Evolutionary conservation across 2,329 filamentous ascomycete genomes (phyloP).

Genomic region (Zymoseptoria ardabiliae): DNA sequence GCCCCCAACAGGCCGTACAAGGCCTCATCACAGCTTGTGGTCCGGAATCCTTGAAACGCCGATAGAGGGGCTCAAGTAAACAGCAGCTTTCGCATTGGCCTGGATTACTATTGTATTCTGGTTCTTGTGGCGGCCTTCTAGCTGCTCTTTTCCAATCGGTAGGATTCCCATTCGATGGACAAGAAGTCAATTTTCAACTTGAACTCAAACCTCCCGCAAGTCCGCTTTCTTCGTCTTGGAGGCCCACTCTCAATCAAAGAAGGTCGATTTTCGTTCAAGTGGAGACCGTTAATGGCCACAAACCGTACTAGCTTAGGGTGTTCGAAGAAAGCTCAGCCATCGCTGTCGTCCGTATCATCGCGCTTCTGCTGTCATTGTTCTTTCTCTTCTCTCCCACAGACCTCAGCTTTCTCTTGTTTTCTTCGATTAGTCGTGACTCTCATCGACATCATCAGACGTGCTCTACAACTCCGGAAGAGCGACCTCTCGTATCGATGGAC

Average conservation of each 20-base stretch:
- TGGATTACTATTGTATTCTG: neutral
- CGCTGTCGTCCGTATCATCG: neutral
- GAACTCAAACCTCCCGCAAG: neutral
- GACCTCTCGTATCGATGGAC: constrained; percentile 17
- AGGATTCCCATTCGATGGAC: neutral
- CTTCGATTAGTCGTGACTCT: neutral
- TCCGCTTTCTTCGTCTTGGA: neutral
- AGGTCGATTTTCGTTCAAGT: neutral
- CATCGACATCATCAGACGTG: neutral
- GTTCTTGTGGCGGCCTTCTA: neutral
- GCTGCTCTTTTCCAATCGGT: neutral
- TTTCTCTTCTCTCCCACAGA: neutral
- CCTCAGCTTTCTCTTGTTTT: neutral
- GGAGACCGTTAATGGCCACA: neutral
- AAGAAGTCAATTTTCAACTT: neutral
- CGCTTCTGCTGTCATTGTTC: neutral
- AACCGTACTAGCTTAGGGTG: neutral
- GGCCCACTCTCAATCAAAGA: neutral
- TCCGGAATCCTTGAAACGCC: neutral
- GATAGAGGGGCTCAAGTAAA: neutral
- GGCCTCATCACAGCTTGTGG: neutral
- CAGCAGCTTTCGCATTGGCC: neutral
- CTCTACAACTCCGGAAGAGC: neutral
- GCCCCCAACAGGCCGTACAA: neutral
- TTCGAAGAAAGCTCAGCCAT: neutral